Conservation (phyloP, 768 basidiomycete genomes). For the Cytidiella melzeri region DNA sequence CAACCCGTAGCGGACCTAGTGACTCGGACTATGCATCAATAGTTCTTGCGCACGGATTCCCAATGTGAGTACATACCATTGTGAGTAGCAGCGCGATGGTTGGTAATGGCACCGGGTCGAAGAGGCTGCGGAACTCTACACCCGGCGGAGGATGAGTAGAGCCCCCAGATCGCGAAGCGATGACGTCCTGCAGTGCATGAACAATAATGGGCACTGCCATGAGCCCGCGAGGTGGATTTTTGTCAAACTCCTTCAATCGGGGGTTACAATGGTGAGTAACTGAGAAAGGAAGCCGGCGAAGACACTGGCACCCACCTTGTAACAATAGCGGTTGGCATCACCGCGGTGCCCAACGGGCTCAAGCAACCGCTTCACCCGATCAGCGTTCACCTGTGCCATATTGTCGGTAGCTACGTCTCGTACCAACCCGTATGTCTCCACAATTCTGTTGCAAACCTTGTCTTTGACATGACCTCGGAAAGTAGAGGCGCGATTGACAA, state of each 20-base stretch:
- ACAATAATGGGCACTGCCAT: not conserved
- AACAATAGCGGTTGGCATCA: not conserved
- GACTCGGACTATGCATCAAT: too few relatives aligned
- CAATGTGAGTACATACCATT: not conserved
- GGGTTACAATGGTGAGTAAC: not conserved
- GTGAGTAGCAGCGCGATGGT: constrained; percentile 2
- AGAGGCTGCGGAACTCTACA: not conserved
- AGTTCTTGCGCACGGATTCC: not conserved
- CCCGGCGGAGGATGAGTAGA: too few relatives aligned
- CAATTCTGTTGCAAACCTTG: not conserved
- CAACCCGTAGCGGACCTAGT: not conserved
- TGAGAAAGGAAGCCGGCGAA: not conserved
- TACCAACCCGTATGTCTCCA: not conserved
- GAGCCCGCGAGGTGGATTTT: not conserved
- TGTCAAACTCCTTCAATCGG: not conserved
- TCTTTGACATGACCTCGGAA: not conserved
- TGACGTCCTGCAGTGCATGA: not conserved
- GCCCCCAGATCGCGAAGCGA: too few relatives aligned
- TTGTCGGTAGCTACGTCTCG: not conserved
- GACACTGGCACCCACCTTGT: not conserved
- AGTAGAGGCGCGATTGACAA: not conserved
- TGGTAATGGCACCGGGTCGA: not conserved
- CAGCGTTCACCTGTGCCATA: not conserved
- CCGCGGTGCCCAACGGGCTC: not conserved
- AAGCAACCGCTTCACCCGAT: not conserved